Evolutionary conservation across 139 green algal species (phyloP).

Genomic region (Dunaliella primolecta): DNA sequence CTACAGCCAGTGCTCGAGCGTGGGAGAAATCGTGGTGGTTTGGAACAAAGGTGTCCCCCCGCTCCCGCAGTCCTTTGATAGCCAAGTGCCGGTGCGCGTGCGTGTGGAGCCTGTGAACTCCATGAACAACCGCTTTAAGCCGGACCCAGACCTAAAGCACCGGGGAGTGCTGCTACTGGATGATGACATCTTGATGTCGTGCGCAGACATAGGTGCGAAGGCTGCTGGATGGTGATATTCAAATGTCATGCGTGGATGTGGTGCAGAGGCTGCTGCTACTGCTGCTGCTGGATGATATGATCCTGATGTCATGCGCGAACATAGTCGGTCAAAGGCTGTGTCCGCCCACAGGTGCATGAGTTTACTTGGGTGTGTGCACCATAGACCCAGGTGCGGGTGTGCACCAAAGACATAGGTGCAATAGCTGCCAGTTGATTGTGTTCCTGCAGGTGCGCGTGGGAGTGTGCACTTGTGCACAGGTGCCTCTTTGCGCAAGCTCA

Average conservation of each 20-base stretch:
- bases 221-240: not conserved
- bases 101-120: constrained; percentile 39
- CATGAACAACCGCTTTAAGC: constrained; percentile 54
- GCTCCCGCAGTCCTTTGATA: not conserved
- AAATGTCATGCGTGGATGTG: no score
- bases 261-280: no score
- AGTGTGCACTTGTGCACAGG: not conserved
- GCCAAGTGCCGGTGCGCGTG: constrained; percentile 38
- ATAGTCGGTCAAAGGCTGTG: no score
- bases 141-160: constrained; percentile 29
- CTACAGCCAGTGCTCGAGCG: constrained; percentile 48
- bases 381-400: no score
- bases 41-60: constrained; percentile 45
- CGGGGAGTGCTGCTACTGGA: constrained; percentile 41
- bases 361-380: not conserved
- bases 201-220: constrained; percentile 31
- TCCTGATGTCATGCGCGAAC: constrained; percentile 41
- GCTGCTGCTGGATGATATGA: constrained; percentile 46
- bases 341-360: not conserved
- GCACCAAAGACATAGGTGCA: no score
- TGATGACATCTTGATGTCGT: constrained; percentile 49
- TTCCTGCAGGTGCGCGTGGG: not conserved
- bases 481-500: not conserved
- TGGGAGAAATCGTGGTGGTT: constrained; percentile 47
- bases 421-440: no score